phyloP scores from a whole-genome alignment of 192 early-diverging fungal genomes.

The Pilaira anomala region DNA sequence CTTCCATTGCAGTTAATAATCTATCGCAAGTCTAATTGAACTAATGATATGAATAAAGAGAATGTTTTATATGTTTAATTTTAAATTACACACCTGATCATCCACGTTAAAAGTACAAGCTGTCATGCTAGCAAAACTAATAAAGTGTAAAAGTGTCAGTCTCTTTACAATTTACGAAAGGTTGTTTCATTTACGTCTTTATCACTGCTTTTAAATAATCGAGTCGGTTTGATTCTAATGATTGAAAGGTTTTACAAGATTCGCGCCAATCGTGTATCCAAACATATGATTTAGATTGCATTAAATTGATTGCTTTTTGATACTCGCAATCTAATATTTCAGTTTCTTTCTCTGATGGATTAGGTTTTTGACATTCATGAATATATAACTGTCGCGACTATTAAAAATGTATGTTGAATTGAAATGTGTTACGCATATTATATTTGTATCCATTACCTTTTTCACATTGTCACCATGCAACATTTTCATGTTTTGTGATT shows the following conservation, averaged over 20 bases:
- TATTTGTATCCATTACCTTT: background rate
- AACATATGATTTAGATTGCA: background rate
- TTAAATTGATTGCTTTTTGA: background rate
- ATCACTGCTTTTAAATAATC: conserved; percentile 5
- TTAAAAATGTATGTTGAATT: background rate
- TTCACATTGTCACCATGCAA: background rate
- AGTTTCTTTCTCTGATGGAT: background rate
- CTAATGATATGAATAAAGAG: background rate
- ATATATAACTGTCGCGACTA: background rate
- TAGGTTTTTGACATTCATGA: background rate
- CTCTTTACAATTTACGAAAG: background rate
- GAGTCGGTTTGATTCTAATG: conserved; percentile 4
- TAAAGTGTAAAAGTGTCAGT: background rate
- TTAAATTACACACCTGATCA: conserved; percentile 4
- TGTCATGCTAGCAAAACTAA: conserved; percentile 11
- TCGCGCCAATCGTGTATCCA: conserved; percentile 12
- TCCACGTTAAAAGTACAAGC: background rate
- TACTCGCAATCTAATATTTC: background rate
- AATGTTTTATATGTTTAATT: background rate
- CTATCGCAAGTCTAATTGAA: conserved; percentile 1
- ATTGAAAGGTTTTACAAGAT: background rate
- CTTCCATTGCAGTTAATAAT: background rate
- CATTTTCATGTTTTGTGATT: background rate
- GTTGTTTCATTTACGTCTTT: background rate
- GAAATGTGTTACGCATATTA: background rate